These are phyloP conservation scores for Solanum clarkiae DNA, from an alignment of 257 asterid genomes.

Conservation along the genomic window DNA sequence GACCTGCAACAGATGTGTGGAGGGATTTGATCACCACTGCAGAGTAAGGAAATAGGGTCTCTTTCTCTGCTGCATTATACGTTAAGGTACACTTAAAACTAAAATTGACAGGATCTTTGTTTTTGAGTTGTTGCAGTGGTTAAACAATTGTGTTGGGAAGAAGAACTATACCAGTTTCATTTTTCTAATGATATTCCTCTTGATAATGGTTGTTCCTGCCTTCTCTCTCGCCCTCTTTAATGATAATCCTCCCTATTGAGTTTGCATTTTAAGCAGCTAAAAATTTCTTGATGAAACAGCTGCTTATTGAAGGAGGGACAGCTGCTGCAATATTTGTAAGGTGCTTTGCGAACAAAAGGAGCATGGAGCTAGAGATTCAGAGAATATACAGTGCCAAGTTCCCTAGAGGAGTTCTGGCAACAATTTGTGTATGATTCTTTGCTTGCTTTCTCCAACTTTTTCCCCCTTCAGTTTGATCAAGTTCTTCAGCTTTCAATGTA, in stretches of 20 bases:
- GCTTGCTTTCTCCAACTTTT: background rate
- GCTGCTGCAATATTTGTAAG: conserved; percentile 75
- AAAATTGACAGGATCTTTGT: background rate
- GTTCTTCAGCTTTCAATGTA: background rate
- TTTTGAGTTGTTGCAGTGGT: conserved; percentile 54
- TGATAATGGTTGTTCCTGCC: conserved; percentile 59
- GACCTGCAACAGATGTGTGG: conserved; percentile 91
- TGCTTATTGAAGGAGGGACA: conserved; percentile 73
- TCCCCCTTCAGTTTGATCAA: background rate
- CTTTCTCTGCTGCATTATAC: background rate
- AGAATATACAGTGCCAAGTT: conserved; percentile 40
- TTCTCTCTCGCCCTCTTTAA: background rate
- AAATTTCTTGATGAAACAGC: conserved; percentile 42
- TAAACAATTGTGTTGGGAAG: conserved; percentile 95
- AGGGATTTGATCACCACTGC: conserved; percentile 99
- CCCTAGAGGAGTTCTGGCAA: conserved; percentile 79
- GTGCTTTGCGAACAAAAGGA: conserved; percentile 73
- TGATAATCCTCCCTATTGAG: background rate
- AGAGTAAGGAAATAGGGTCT: conserved; percentile 38
- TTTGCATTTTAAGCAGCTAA: background rate
- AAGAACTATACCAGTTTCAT: conserved; percentile 92
- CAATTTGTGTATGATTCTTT: conserved; percentile 48
- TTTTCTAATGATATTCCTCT: conserved; percentile 64
- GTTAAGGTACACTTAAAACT: background rate
- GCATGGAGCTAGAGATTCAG: conserved; percentile 47